phyloP scores from a whole-genome alignment of 1,284 basidiomycete species.

The Papiliotrema terrestris region DNA sequence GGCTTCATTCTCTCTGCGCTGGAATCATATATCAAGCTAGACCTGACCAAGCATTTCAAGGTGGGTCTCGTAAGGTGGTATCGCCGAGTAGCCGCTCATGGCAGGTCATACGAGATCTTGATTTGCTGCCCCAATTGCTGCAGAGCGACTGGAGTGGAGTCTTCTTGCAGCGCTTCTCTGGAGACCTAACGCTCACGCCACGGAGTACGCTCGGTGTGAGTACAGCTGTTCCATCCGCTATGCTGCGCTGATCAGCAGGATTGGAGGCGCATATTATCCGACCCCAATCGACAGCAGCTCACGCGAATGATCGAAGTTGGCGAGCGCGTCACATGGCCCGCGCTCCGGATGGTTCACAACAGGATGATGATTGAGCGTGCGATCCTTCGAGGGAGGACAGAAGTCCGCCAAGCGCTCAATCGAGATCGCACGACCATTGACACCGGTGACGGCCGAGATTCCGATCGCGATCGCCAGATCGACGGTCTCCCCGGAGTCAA shows the following conservation, averaged over 20 bases:
- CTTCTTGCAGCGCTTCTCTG: conserved; percentile 66
- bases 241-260: conserved; percentile 54
- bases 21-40: conserved; percentile 90
- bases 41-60: conserved; percentile 93
- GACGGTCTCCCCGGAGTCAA: conserved; percentile 8
- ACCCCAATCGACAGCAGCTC: conserved; percentile 74
- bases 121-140: conserved; percentile 77
- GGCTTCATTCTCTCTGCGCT: conserved; percentile 90
- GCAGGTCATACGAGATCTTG: conserved; percentile 84
- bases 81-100: conserved; percentile 2
- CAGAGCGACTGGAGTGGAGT: conserved; percentile 95
- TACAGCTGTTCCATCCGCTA: conserved; percentile 4
- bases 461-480: not conserved
- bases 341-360: conserved; percentile 90
- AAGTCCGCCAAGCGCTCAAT: conserved; percentile 58
- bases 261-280: conserved; percentile 77
- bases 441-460: conserved; percentile 4
- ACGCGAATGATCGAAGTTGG: conserved; percentile 80
- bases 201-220: conserved; percentile 68
- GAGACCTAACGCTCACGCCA: conserved; percentile 68
- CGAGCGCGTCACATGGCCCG: conserved; percentile 90
- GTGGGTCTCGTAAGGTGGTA: conserved; percentile 40
- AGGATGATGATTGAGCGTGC: conserved; percentile 62
- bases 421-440: conserved; percentile 38
- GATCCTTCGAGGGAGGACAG: conserved; percentile 73